Evolutionary conservation across 1,139 yeast species (phyloP), one percentile per base, ranked within the genome.

Genomic region (Hanseniaspora gamundiae): DNA sequence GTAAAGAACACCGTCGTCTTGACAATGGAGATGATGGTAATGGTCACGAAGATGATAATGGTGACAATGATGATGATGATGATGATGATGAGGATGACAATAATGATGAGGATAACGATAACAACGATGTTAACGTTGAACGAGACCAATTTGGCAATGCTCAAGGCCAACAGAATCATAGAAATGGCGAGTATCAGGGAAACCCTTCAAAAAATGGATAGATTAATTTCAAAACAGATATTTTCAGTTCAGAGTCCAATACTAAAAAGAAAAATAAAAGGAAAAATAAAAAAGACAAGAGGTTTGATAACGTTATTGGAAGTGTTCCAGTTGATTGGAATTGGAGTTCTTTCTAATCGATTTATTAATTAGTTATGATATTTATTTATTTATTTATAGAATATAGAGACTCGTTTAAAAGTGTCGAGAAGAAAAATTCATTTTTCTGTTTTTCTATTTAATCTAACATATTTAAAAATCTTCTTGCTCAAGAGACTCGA

Each of bases 291-390:
- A 20, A 24, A 28, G n/a, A 35, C 24, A 35, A 51, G 26, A 43
- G 50, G 16, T 39, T 57, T 41, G 61, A 55, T 17, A 55, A 57
- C 45, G 49, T 58, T 38, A 76, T 68, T 14, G 78, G 78, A 4
- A 71, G 77, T 47, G 76, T 79, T 30, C 86, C 86, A 5, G 82
- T 79, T n/a, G 80, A 79, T 54, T 79, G 86, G 86, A 78, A 79
- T 54, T 79, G 87, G 87, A 75, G 81, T 53, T 76, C 83, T 14
- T 78, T 78, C 53, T 78, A 59, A 59, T 8, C 13, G 6, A 30
- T 5, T n/a, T 14, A 28, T 36, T 5, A 9, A 26, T 33, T 33
- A 19, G 4, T 33, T 17, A n/a, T 4, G 7, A 14, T 36, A 36
- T 24, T 13, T 36, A 36, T 36, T 21, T 36, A 36, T 36, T 36